Evolutionary conservation across 176 grass and related monocot species (phyloP), one percentile per base, ranked within the genome.

Genomic region (Rhynchospora tenuis): DNA sequence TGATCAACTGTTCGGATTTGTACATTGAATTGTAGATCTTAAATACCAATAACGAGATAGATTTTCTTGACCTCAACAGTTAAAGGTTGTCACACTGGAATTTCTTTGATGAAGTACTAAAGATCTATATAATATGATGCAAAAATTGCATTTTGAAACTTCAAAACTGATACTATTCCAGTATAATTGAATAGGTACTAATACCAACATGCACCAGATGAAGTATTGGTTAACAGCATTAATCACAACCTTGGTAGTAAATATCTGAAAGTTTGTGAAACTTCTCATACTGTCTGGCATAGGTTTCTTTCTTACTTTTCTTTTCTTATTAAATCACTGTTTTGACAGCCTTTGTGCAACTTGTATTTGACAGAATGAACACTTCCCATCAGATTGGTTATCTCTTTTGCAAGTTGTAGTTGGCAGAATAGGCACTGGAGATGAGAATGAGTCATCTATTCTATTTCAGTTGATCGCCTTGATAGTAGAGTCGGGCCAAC

Each of bases 401-500:
- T 81, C 84, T 19, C 86, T 94, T 91, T 84, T 97, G 84, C 84
- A 89, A 89, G 80, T 79, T 15, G 65, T 94, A 75, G 64, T 97
- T 60, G 74, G 89, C 80, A 87, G 86, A 77, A 84, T 94, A 83
- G 86, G 85, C 2, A 75, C 66, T 56, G 86, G 73, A 84, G 90
- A 94, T 77, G 89, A 90, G 81, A 94, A 89, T 17, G 85, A 94
- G 60, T 94, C 92, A 45, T 86, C 86, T 86, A 83, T 97, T 89
- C 76, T 94, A 72, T 97, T 94, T 90, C 89, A 94, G 85, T 89
- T 97, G 91, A 83, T 97, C 44, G 88, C 91, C 63, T 89, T 91
- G 44, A 81, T 94, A 88, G 80, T 97, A 59, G 92, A 94, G 85
- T 73, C 86, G 66, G 91, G 86, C 15, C 88, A 92, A 90, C 73